phyloP scores from a whole-genome alignment of 768 basidiomycete species.

The Boletus pseudopeckii region DNA sequence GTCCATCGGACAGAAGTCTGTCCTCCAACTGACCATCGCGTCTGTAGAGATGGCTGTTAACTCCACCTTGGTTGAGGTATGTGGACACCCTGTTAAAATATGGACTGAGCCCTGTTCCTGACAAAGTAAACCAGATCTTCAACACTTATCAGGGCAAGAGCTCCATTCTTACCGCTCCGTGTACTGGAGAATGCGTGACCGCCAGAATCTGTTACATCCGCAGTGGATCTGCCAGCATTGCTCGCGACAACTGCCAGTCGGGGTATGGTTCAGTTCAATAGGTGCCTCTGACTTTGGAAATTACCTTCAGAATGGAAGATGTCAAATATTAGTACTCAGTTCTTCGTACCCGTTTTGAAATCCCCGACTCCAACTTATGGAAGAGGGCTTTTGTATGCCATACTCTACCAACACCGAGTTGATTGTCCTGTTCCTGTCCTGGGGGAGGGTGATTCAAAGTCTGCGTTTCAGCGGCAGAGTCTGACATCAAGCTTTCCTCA shows the following conservation, averaged over 20 bases:
- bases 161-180: constrained; percentile 50
- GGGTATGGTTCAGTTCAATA: constrained; percentile 68
- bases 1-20: constrained; percentile 16
- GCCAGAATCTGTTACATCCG: constrained; percentile 79
- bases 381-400: neutral
- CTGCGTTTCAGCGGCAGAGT: neutral
- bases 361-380: neutral
- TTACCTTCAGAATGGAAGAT: neutral
- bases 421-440: neutral
- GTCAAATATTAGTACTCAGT: too few species aligned
- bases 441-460: neutral
- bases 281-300: neutral
- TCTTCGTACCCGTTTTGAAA: neutral
- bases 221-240: constrained; percentile 66
- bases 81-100: constrained; percentile 14
- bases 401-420: neutral
- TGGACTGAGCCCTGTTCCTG: neutral
- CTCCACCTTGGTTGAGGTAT: constrained; percentile 54
- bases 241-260: constrained; percentile 50
- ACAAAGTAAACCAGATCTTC: constrained; percentile 46
- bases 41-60: constrained; percentile 55
- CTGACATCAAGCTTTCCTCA: neutral
- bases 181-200: constrained; percentile 55
- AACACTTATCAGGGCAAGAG: constrained; percentile 70
- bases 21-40: neutral